phyloP scores from a whole-genome alignment of 2,329 filamentous ascomycete genomes.

The Aspergillus tubingensis region DNA sequence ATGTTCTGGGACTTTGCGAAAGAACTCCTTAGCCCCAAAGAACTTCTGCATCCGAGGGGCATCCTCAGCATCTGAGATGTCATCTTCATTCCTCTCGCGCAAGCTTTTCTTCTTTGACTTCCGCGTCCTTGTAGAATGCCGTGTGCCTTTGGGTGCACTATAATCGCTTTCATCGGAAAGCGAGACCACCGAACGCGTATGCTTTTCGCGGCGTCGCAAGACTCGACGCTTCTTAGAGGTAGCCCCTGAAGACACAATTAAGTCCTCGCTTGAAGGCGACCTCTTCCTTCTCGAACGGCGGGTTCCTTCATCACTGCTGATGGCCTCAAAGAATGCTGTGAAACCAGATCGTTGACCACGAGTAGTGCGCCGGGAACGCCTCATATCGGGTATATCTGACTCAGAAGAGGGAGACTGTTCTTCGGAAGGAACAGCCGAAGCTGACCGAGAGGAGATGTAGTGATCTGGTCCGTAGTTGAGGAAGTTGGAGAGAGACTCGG shows the following conservation, averaged over 20 bases:
- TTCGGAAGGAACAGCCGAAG: constrained; percentile 11
- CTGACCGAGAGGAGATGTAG: constrained; percentile 5
- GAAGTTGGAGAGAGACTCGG: constrained; percentile 28
- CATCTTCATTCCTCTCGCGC: constrained; percentile 44
- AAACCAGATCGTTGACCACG: constrained; percentile 17
- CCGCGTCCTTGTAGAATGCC: constrained; percentile 36
- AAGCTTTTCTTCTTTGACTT: constrained; percentile 41
- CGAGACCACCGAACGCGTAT: constrained; percentile 12
- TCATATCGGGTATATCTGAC: not conserved
- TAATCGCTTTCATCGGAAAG: constrained; percentile 8
- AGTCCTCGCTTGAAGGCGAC: constrained; percentile 27
- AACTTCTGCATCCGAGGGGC: constrained; percentile 48
- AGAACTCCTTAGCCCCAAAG: constrained; percentile 71
- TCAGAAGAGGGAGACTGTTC: constrained; percentile 13
- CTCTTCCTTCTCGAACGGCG: not conserved
- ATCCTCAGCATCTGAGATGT: constrained; percentile 44
- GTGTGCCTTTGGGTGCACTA: constrained; percentile 20
- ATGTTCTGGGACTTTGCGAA: constrained; percentile 62
- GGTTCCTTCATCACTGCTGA: constrained; percentile 24
- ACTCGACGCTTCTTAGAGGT: constrained; percentile 18
- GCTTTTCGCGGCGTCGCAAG: constrained; percentile 10
- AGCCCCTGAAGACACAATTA: constrained; percentile 17
- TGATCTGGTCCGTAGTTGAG: constrained; percentile 15
- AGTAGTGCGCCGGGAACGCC: constrained; percentile 16
- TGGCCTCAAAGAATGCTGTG: constrained; percentile 20